Evolutionary conservation across 257 asterid species (phyloP), one percentile per base, ranked within the genome.

Genomic region (Linaria vulgaris): DNA sequence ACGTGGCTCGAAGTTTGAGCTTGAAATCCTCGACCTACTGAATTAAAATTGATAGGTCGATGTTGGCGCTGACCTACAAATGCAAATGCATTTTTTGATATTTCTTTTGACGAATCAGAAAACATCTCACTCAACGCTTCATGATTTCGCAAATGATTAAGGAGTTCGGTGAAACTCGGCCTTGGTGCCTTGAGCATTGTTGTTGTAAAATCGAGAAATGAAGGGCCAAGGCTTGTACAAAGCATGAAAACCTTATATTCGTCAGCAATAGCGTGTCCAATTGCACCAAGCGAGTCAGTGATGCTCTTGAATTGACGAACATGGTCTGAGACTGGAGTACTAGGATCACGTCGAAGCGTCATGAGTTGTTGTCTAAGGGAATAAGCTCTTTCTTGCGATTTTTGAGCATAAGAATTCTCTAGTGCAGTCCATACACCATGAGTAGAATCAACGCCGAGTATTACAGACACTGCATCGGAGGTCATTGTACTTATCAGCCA

Each of bases 121-220:
- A 45, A 45, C 51, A 45, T 45, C 51, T 45, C 51, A 45, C n/a
- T n/a, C n/a, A n/a, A n/a, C n/a, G n/a, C n/a, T n/a, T n/a, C n/a
- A n/a, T n/a, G n/a, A n/a, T n/a, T n/a, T n/a, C n/a, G n/a, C n/a
- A n/a, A n/a, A n/a, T n/a, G n/a, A n/a, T n/a, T n/a, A n/a, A n/a
- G n/a, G n/a, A n/a, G n/a, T n/a, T n/a, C n/a, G n/a, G n/a, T n/a
- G n/a, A n/a, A n/a, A n/a, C n/a, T n/a, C n/a, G 51, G 51, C 15
- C 51, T 45, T 16, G 51, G 51, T 9, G 51, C 51, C 15, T 45
- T 45, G 9, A 45, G 51, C 51, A 45, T 45, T 45, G 51, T 45
- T 45, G 51, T 45, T 4, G 51, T 45, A 15, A 45, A 45, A 45
- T 45, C 51, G 15, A 45, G 51, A 16, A 8, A 15, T 4, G 51